These are phyloP conservation scores for Lotus japonicus DNA, from an alignment of 306 rosid genomes.

Conservation along the genomic window DNA sequence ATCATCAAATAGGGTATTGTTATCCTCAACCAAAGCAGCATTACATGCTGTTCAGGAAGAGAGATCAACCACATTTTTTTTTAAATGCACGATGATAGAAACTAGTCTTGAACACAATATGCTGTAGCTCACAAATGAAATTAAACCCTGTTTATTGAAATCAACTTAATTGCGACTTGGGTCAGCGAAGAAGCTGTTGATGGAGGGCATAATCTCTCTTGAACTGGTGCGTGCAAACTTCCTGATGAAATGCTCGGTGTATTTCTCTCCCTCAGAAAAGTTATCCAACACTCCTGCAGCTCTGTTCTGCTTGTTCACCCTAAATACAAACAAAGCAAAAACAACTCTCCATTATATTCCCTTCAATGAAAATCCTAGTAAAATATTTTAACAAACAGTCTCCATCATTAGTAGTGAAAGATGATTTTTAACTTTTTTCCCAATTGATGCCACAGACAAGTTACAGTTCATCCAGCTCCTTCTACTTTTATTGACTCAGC, in stretches of 20 bases:
- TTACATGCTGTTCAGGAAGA: slow-evolving; percentile 1
- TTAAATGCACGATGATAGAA: neutral
- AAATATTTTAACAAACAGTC: neutral
- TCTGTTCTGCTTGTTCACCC: slow-evolving; percentile 74
- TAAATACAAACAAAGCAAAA: slow-evolving; percentile 13
- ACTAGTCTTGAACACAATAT: neutral
- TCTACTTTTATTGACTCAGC: neutral
- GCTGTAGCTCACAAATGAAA: slow-evolving; percentile 1
- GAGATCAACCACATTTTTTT: slow-evolving; percentile 18
- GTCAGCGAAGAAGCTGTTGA: slow-evolving; percentile 66
- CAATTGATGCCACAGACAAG: no score
- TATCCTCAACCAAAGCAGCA: slow-evolving; percentile 21
- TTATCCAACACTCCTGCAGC: slow-evolving; percentile 89
- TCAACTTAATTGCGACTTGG: slow-evolving; percentile 49
- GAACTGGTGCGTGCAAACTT: slow-evolving; percentile 61
- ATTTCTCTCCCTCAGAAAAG: slow-evolving; percentile 73
- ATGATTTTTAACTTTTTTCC: no score
- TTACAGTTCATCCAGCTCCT: neutral
- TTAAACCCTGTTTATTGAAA: neutral
- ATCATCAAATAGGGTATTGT: slow-evolving; percentile 9
- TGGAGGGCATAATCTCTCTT: slow-evolving; percentile 70
- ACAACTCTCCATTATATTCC: neutral
- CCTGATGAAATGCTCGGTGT: slow-evolving; percentile 60
- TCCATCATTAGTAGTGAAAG: no score
- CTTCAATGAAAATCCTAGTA: neutral